These are phyloP conservation scores for Abortiporus biennis DNA, from an alignment of 1,284 basidiomycete genomes.

Conservation along the genomic window DNA sequence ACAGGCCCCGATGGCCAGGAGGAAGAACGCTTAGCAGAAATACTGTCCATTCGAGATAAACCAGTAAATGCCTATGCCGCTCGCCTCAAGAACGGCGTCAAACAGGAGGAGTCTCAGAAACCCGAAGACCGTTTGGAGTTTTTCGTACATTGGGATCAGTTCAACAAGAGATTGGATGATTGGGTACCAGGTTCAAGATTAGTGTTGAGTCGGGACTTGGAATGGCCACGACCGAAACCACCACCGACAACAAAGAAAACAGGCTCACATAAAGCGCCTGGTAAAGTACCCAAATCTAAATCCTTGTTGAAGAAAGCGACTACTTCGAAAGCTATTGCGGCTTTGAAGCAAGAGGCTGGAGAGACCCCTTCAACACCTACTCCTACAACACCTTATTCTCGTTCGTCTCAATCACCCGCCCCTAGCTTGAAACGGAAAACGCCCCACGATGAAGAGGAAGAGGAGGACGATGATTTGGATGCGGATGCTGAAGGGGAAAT, in stretches of 20 bases:
- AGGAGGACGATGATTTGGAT: constrained; percentile 55
- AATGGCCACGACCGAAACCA: constrained; percentile 91
- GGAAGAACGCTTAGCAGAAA: constrained; percentile 90
- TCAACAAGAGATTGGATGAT: constrained; percentile 98
- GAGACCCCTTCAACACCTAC: constrained; percentile 16
- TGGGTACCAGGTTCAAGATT: constrained; percentile 94
- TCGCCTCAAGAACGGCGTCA: constrained; percentile 29
- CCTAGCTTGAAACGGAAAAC: constrained; percentile 63
- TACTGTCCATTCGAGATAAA: constrained; percentile 88
- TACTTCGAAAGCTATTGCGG: constrained; percentile 23
- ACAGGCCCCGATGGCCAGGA: constrained; percentile 65
- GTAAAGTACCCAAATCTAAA: constrained; percentile 40
- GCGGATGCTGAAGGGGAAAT: constrained; percentile 51
- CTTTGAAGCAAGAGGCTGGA: constrained; percentile 20
- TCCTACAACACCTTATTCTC: constrained; percentile 34
- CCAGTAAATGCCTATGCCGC: constrained; percentile 59
- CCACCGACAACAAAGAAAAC: constrained; percentile 48
- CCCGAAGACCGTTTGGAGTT: constrained; percentile 84
- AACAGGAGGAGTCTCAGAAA: constrained; percentile 39
- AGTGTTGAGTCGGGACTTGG: constrained; percentile 81
- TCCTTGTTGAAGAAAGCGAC: constrained; percentile 30
- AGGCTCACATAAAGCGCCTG: constrained; percentile 48
- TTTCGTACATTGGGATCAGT: constrained; percentile 96
- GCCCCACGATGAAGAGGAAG: constrained; percentile 51
- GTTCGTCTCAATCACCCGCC: constrained; percentile 46